Percentiles rank a stretch among this genome's conserved stretches.
phyloP scores from a whole-genome alignment of 495 filamentous ascomycete genomes.

The Cercophora newfieldiana region DNA sequence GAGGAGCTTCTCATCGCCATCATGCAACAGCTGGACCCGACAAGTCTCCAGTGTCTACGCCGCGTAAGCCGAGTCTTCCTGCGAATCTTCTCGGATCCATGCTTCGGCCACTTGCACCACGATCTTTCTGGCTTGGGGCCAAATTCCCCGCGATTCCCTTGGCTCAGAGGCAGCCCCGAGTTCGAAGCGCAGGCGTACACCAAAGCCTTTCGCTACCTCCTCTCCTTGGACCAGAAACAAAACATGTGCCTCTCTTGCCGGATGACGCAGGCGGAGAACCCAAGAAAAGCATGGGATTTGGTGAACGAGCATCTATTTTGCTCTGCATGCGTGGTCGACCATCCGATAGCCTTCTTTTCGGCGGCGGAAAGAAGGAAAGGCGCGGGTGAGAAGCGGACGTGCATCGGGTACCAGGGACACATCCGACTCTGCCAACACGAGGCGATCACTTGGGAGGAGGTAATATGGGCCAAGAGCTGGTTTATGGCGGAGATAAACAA shows the following conservation, averaged over 20 bases:
- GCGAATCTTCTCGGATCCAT: background rate
- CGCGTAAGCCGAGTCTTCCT: too few relatives aligned
- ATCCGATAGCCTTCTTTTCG: background rate
- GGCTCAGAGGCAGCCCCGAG: background rate
- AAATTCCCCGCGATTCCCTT: background rate
- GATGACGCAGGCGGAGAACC: background rate
- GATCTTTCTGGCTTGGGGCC: background rate
- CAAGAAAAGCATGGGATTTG: constrained; percentile 3
- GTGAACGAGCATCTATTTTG: constrained; percentile 2
- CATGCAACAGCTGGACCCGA: too few relatives aligned
- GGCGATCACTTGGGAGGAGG: background rate
- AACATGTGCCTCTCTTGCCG: background rate
- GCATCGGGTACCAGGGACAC: background rate
- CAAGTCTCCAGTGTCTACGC: too few relatives aligned
- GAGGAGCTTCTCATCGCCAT: background rate
- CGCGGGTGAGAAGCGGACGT: background rate
- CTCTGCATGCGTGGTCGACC: background rate
- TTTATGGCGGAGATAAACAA: constrained; percentile 1
- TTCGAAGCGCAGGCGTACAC: background rate
- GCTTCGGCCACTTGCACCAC: background rate
- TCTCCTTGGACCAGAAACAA: background rate
- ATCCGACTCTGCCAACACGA: constrained; percentile 1
- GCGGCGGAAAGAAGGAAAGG: background rate
- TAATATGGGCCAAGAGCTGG: constrained; percentile 1
- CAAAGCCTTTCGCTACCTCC: too few relatives aligned